Evolutionary conservation across 768 basidiomycete species (phyloP), one percentile per base, ranked within the genome.

Genomic region (Tylopilus felleus): DNA sequence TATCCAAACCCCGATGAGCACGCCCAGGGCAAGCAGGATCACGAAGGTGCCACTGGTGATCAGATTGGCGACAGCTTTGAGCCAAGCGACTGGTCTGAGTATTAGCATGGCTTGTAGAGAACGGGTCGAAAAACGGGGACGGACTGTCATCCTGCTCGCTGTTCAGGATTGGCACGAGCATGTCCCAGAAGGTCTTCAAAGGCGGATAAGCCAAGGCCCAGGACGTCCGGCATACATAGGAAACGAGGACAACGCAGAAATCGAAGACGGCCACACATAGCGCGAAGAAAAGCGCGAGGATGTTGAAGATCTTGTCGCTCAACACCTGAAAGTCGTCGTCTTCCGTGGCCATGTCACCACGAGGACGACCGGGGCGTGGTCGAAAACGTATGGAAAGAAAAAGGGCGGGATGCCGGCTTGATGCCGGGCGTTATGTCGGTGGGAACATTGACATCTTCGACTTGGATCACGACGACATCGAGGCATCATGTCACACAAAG

Each of bases 401-500:
- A 13, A 29, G 9, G 29, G 8, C 29, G 9, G 29, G 9, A 8
- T 29, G 31, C 13, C 12, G 31, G 7, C 25, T 27, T 33, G 8
- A 29, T 29, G 29, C 13, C 7, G 4, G 25, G 13, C 31, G 12
- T 33, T 10, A 33, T 33, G 31, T 33, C 17, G 13, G 33, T 33
- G 16, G 7, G 16, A 36, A 36, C 35, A 16, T 36, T 16, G 13
- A 14, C 8, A 33, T n/a, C n/a, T n/a, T n/a, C n/a, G n/a, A n/a
- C 25, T 8, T 50, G 35, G 53, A n/a, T 39, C 38, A 39, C 38
- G 38, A 39, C 38, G 2, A 31, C 40, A 41, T 4, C 41, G 12
- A 13, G 40, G 6, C 25, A 16, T 5, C 47, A 58, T 70, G 69
- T 71, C 66, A 7, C 69, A 71, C 49, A 54, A 51, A 51, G 84